Conservation (phyloP, 768 basidiomycete genomes). For the Sarcomyxa edulis region DNA sequence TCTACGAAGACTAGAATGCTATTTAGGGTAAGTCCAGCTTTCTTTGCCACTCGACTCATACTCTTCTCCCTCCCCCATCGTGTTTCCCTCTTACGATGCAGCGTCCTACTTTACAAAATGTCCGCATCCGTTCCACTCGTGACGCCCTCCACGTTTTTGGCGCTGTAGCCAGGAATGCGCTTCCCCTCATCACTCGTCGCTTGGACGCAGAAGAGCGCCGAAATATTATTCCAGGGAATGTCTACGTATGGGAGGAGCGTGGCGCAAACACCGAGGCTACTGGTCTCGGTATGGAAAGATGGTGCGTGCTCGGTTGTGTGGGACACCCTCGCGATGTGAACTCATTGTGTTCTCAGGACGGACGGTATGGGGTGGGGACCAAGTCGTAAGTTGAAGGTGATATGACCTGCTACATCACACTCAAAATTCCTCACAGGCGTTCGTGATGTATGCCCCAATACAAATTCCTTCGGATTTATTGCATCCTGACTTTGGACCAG, state of each 20-base stretch:
- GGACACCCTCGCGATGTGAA: conserved; percentile 2
- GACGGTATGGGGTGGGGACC: conserved; percentile 82
- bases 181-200: conserved; percentile 76
- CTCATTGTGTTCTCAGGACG: conserved; percentile 26
- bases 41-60: conserved; percentile 14
- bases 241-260: conserved; percentile 88
- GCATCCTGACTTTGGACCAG: no score
- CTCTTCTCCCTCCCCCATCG: conserved; percentile 14
- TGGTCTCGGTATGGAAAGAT: conserved; percentile 83
- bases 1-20: no score
- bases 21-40: conserved; percentile 21
- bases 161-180: conserved; percentile 60
- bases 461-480: conserved; percentile 16
- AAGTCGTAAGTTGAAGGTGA: no score
- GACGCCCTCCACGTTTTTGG: conserved; percentile 82
- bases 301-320: no score
- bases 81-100: conserved; percentile 46
- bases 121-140: conserved; percentile 72
- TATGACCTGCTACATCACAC: conserved; percentile 38
- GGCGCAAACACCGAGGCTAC: conserved; percentile 78
- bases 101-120: conserved; percentile 67
- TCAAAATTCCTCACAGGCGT: conserved; percentile 24
- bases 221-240: conserved; percentile 68
- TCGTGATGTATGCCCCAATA: conserved; percentile 45
- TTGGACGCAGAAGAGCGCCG: conserved; percentile 80